Conservation (phyloP, 2,329 filamentous ascomycete genomes). For the Pseudogymnoascus sp. region DNA sequence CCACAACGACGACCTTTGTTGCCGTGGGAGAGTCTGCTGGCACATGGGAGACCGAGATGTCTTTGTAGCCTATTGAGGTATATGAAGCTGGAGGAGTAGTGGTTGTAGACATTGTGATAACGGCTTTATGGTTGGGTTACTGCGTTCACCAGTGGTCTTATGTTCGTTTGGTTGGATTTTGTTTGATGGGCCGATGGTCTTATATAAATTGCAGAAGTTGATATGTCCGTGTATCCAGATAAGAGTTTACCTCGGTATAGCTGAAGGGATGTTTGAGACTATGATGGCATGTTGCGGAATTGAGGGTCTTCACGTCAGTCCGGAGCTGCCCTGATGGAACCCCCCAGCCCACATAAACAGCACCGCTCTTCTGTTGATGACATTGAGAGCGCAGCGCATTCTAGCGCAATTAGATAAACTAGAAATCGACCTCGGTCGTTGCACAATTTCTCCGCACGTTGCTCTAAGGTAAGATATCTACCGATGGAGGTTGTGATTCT, state of each 20-base stretch:
- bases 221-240: not conserved
- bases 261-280: not conserved
- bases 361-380: not conserved
- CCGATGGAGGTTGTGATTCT: not conserved
- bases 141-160: not conserved
- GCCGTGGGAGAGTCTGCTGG: constrained; percentile 42
- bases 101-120: not conserved
- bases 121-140: not conserved
- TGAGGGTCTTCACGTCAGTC: not conserved
- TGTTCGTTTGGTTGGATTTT: not conserved
- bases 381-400: not conserved
- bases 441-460: not conserved
- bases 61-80: constrained; percentile 33
- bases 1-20: constrained; percentile 55
- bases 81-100: constrained; percentile 30
- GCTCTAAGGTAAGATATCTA: not conserved
- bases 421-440: not conserved
- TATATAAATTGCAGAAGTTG: not conserved
- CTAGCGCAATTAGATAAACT: not conserved
- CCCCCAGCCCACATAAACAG: not conserved
- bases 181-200: not conserved
- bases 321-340: not conserved
- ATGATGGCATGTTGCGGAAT: not conserved
- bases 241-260: not conserved
- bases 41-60: constrained; percentile 42